Percentiles rank a stretch among this genome's conserved stretches.
phyloP scores from a whole-genome alignment of 495 filamentous ascomycete genomes.

The Hyaloscypha bicolor region DNA sequence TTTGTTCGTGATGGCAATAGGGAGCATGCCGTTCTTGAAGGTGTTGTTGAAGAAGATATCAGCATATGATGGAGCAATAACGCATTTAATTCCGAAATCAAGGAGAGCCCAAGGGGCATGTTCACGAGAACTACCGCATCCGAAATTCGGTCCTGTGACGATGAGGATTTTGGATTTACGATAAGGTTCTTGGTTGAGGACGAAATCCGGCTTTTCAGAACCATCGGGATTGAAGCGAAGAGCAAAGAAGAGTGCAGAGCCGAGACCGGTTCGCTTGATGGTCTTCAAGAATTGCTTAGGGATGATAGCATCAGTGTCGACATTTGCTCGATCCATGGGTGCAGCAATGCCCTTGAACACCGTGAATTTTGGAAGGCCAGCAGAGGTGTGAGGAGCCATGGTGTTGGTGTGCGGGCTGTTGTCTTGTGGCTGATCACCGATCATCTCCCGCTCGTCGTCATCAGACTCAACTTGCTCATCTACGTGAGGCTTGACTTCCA shows the following conservation, averaged over 20 bases:
- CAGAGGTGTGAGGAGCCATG: conserved; percentile 52
- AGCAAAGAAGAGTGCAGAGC: conserved; percentile 82
- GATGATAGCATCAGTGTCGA: conserved; percentile 98
- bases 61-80: conserved; percentile 90
- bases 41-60: conserved; percentile 99
- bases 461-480: conserved; percentile 75
- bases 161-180: conserved; percentile 86
- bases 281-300: conserved; percentile 99
- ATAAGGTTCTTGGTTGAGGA: conserved; percentile 91
- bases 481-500: conserved; percentile 57
- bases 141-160: conserved; percentile 92
- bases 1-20: conserved; percentile 72
- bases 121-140: conserved; percentile 90
- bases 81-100: conserved; percentile 92
- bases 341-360: conserved; percentile 85
- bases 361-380: conserved; percentile 80
- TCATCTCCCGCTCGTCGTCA: conserved; percentile 66
- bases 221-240: conserved; percentile 76
- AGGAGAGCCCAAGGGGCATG: conserved; percentile 97
- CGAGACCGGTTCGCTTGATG: conserved; percentile 96
- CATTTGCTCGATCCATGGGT: conserved; percentile 82
- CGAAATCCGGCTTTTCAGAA: conserved; percentile 74
- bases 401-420: conserved; percentile 60
- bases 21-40: conserved; percentile 99
- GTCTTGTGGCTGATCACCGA: conserved; percentile 77